phyloP scores from a whole-genome alignment of 805 yeast genomes.

The Kodamaea nitidulidarum region DNA sequence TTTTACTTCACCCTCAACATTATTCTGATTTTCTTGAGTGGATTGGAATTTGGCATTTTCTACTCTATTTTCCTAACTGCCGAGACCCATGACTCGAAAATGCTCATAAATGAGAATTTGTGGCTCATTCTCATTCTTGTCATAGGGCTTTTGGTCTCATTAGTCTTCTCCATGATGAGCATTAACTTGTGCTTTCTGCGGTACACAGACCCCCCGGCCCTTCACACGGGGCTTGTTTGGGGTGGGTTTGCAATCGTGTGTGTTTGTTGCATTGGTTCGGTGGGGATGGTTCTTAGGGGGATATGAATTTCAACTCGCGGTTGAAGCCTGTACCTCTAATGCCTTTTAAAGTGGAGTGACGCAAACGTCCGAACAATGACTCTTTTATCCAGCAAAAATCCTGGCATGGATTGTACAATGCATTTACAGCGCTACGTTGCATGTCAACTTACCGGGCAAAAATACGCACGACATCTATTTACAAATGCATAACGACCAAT shows the following conservation, averaged over 20 bases:
- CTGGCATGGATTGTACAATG: no score
- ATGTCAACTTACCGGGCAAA: no score
- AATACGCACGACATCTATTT: no score
- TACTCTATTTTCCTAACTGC: constrained; percentile 25
- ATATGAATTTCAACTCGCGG: not conserved
- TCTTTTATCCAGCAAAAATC: no score
- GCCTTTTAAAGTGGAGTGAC: no score
- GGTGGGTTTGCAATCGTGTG: constrained; percentile 21
- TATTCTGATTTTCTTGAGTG: constrained; percentile 34
- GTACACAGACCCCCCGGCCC: constrained; percentile 23
- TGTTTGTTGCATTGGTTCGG: constrained; percentile 20
- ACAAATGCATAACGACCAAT: no score
- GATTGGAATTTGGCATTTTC: constrained; percentile 38
- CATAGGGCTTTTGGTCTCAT: constrained; percentile 30
- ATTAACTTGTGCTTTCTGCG: constrained; percentile 33
- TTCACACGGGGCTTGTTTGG: constrained; percentile 24
- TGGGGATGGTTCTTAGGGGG: constrained; percentile 9
- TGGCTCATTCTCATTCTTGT: constrained; percentile 29
- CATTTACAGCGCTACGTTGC: no score
- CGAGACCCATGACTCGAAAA: constrained; percentile 19
- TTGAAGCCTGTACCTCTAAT: no score
- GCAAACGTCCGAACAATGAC: no score
- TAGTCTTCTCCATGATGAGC: constrained; percentile 32
- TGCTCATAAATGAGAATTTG: constrained; percentile 27
- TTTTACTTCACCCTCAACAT: constrained; percentile 34